Evolutionary conservation across 2,329 filamentous ascomycete genomes (phyloP).

Genomic region (Botrytis aclada): DNA sequence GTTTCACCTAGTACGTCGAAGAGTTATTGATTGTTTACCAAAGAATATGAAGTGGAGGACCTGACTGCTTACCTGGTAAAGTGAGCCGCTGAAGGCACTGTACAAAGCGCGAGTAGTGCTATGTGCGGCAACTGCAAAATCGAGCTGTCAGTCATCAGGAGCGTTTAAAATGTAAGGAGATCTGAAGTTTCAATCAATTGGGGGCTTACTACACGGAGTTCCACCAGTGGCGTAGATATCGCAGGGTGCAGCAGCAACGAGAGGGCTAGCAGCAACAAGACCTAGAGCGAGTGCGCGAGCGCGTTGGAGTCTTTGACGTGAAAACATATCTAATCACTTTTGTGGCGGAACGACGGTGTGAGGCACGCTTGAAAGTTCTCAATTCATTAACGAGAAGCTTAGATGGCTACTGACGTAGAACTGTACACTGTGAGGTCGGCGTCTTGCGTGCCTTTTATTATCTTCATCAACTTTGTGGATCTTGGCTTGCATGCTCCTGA

Average conservation of each 20-base stretch:
- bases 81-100: conserved; percentile 48
- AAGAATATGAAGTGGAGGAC: background rate
- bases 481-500: background rate
- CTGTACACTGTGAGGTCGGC: background rate
- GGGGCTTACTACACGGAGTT: conserved; percentile 49
- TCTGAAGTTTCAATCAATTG: background rate
- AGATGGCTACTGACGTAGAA: background rate
- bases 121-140: conserved; percentile 52
- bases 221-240: conserved; percentile 58
- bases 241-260: conserved; percentile 55
- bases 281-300: conserved; percentile 31
- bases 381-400: background rate
- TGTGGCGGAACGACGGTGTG: conserved; percentile 8
- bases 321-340: conserved; percentile 37
- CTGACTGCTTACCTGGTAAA: conserved; percentile 48
- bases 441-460: background rate
- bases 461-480: background rate
- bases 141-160: background rate
- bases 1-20: conserved; percentile 43
- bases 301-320: conserved; percentile 34
- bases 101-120: conserved; percentile 64
- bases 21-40: background rate
- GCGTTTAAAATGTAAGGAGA: background rate
- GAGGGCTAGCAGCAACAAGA: conserved; percentile 39
- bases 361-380: background rate